Base-by-base conservation (phyloP, 306 rosid genomes). In the Castanea sativa region DNA sequence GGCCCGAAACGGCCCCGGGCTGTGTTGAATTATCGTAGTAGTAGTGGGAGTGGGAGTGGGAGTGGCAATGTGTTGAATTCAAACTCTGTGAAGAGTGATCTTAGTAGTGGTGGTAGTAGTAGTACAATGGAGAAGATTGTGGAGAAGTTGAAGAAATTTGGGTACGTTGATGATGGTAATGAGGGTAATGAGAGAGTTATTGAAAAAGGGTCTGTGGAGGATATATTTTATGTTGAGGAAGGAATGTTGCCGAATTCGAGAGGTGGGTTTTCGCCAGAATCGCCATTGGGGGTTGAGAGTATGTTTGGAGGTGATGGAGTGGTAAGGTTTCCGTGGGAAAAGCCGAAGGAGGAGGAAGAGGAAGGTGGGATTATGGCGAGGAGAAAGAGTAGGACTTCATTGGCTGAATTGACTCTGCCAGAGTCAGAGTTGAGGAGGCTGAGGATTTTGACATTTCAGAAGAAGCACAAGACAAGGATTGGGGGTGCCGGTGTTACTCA, bases 311-410 rank as follows among this genome's bases (percentile, higher is more conserved):
- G 87, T 70, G 87, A 81, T 81, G 89, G 87, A 57, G 94, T 84
- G 85, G 92, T 87, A 21, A 88, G 94, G 85, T 93, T 95, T 85
- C 99, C 98, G 0, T 95, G 98, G 98, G 98, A 95, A 80, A 95
- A 91, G 86, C 86, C 92, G 1, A 68, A 74, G 87, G 90, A 75
- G 78, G 78, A 80, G 67, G 91, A 80, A 79, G 84, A 56, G 78
- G 76, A 74, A 71, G 74, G 43, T 55, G 85, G 81, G 67, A 79
- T 52, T 74, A 71, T 70, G 19, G 58, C 6, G 41, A 89, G 85
- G 83, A 84, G 81, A n/a, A 88, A 69, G 73, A 79, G 87, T 74
- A 91, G 79, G 86, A 83, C 91, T 12, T 86, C 91, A 19, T 35
- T 95, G 86, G 99, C 99, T 3, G 96, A 95, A 76, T 43, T 95